Percentiles rank a stretch among this genome's conserved stretches.
These are phyloP conservation scores for Rhizopogon parksii DNA, from an alignment of 1,284 basidiomycete genomes.

Conservation along the genomic window DNA sequence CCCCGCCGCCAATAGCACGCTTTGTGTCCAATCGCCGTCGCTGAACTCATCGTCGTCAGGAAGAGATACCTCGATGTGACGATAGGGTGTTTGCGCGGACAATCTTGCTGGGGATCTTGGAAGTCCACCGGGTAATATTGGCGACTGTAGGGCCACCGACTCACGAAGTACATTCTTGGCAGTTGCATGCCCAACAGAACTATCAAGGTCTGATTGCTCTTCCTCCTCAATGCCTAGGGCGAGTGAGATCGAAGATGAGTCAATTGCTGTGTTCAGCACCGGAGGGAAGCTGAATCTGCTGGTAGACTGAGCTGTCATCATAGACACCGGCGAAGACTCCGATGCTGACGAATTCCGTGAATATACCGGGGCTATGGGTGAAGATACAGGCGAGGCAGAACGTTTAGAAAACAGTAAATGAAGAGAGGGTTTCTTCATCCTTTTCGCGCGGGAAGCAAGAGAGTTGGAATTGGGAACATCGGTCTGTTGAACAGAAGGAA, in stretches of 20 bases:
- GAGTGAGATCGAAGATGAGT: constrained; percentile 30
- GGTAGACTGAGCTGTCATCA: constrained; percentile 31
- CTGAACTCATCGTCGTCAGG: constrained; percentile 21
- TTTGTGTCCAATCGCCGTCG: constrained; percentile 27
- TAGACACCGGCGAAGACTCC: constrained; percentile 24
- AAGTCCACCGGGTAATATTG: constrained; percentile 3
- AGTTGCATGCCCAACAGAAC: constrained; percentile 8
- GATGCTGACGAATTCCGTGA: constrained; percentile 19
- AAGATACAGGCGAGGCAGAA: constrained; percentile 33
- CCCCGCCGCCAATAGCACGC: constrained; percentile 28
- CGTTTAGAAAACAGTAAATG: constrained; percentile 48
- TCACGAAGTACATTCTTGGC: constrained; percentile 9
- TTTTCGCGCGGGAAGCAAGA: constrained; percentile 26
- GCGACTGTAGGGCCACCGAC: constrained; percentile 2
- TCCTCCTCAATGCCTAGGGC: constrained; percentile 28
- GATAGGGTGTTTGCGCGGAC: constrained; percentile 15
- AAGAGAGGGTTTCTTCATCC: constrained; percentile 49
- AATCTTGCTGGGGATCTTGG: constrained; percentile 4
- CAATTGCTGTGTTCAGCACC: constrained; percentile 28
- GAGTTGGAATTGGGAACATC: constrained; percentile 21
- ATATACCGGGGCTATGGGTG: constrained; percentile 9
- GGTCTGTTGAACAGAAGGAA: constrained; percentile 24
- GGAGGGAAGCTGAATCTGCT: constrained; percentile 30
- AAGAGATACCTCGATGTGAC: constrained; percentile 20
- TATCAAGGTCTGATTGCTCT: constrained; percentile 6